Evolutionary conservation across 2,329 filamentous ascomycete genomes (phyloP).

Genomic region (Colletotrichum lentis): DNA sequence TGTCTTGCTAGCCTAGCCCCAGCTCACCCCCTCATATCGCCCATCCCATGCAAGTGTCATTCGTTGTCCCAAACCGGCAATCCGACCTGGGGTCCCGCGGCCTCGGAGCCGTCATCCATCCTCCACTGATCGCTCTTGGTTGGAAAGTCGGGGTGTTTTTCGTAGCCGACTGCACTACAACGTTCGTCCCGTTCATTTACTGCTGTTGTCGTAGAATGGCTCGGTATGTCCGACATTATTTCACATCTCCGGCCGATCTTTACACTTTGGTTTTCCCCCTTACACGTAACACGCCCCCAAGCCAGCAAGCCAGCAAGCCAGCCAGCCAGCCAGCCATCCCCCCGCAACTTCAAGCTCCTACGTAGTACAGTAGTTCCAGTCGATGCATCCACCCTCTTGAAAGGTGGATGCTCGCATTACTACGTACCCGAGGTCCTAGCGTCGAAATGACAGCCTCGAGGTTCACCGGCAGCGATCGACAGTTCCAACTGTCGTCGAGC

Average conservation of each 20-base stretch:
- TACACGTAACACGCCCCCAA: neutral
- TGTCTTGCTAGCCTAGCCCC: slow-evolving; percentile 8
- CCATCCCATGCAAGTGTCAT: slow-evolving; percentile 26
- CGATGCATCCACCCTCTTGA: slow-evolving; percentile 13
- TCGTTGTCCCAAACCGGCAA: slow-evolving; percentile 31
- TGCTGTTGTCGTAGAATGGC: neutral
- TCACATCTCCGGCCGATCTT: slow-evolving; percentile 13
- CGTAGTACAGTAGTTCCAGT: neutral
- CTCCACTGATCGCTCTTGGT: neutral
- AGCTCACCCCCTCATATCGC: too few relatives aligned
- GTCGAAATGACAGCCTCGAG: slow-evolving; percentile 32
- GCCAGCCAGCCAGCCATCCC: slow-evolving; percentile 2
- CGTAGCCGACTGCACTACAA: neutral
- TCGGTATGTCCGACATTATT: neutral
- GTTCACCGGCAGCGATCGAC: slow-evolving; percentile 32
- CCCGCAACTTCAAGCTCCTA: slow-evolving; percentile 12
- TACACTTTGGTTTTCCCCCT: slow-evolving; percentile 13
- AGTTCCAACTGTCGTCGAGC: neutral
- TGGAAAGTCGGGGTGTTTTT: neutral
- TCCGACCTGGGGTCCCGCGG: slow-evolving; percentile 30
- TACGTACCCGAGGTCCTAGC: slow-evolving; percentile 34
- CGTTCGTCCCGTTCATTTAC: neutral
- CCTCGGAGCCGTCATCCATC: slow-evolving; percentile 34
- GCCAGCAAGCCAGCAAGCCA: too few relatives aligned
- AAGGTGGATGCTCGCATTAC: slow-evolving; percentile 32